These are phyloP conservation scores for Pythium rhizo-oryzae DNA, from an alignment of 352 stramenopile genomes.

Conservation along the genomic window DNA sequence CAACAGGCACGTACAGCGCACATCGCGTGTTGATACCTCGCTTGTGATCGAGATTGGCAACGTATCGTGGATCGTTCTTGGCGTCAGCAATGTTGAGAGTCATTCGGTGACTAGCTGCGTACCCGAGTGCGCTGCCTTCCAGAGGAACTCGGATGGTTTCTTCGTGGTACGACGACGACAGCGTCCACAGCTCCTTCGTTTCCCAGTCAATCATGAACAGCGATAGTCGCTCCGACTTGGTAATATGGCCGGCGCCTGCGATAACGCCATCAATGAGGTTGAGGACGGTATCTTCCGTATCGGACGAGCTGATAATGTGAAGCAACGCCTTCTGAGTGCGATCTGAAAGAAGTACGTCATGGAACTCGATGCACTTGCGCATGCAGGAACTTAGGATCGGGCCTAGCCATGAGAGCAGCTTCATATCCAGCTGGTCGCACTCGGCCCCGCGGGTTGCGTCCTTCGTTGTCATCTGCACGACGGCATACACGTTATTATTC, in stretches of 20 bases:
- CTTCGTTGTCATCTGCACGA: conserved; percentile 68
- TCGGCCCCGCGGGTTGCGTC: conserved; percentile 40
- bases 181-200: conserved; percentile 78
- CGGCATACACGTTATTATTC: conserved; percentile 76
- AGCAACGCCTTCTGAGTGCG: conserved; percentile 84
- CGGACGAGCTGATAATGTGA: conserved; percentile 85
- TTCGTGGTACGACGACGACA: conserved; percentile 76
- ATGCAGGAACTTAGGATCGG: conserved; percentile 84
- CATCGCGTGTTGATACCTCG: conserved; percentile 63
- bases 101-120: conserved; percentile 55
- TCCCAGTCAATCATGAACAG: conserved; percentile 89
- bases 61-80: conserved; percentile 59
- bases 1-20: conserved; percentile 86
- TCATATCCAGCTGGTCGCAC: conserved; percentile 62
- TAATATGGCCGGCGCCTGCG: conserved; percentile 79
- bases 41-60: conserved; percentile 54
- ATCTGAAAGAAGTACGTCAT: conserved; percentile 81
- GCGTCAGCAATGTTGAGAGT: conserved; percentile 80
- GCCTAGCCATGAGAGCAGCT: conserved; percentile 77
- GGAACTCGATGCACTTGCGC: conserved; percentile 87
- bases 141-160: conserved; percentile 70
- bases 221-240: conserved; percentile 71
- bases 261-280: conserved; percentile 88
- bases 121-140: conserved; percentile 57
- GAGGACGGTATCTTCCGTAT: conserved; percentile 82